Evolutionary conservation across 352 stramenopile genomes (phyloP).

Genomic region (Phytophthora melonis): DNA sequence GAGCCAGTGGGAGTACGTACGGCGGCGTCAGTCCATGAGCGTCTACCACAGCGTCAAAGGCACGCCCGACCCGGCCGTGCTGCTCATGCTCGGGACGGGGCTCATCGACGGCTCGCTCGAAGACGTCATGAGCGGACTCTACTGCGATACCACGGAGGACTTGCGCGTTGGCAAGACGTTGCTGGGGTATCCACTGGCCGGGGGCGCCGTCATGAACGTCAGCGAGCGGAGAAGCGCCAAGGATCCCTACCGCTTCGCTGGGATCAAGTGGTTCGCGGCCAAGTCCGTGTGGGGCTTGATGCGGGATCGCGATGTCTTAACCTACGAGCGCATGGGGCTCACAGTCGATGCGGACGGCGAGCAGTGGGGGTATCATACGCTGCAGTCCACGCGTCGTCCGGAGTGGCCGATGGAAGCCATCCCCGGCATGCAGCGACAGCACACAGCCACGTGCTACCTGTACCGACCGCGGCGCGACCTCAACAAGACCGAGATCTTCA

Average conservation of each 20-base stretch:
- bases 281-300: slow-evolving; percentile 32
- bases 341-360: slow-evolving; percentile 36
- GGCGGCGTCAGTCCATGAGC: slow-evolving; percentile 29
- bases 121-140: slow-evolving; percentile 46
- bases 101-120: slow-evolving; percentile 45
- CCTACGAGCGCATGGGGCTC: slow-evolving; percentile 45
- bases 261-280: slow-evolving; percentile 45
- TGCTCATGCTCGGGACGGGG: slow-evolving; percentile 41
- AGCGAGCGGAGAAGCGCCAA: slow-evolving; percentile 31
- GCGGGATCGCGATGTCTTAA: slow-evolving; percentile 38
- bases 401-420: slow-evolving; percentile 45
- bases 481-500: slow-evolving; percentile 46
- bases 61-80: slow-evolving; percentile 20
- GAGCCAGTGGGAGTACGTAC: slow-evolving; percentile 36
- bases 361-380: slow-evolving; percentile 41
- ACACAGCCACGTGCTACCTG: slow-evolving; percentile 41
- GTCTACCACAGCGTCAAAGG: slow-evolving; percentile 39
- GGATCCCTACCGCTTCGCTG: slow-evolving; percentile 42
- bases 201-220: slow-evolving; percentile 35
- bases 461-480: slow-evolving; percentile 36
- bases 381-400: slow-evolving; percentile 41
- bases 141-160: slow-evolving; percentile 40
- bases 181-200: slow-evolving; percentile 32
- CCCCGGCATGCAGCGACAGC: slow-evolving; percentile 30
- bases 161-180: slow-evolving; percentile 33